A percentile compares a stretch with the other conserved stretches of the same genome.
Conservation (phyloP, 495 filamentous ascomycete species). For the Penicillium pulvis region DNA sequence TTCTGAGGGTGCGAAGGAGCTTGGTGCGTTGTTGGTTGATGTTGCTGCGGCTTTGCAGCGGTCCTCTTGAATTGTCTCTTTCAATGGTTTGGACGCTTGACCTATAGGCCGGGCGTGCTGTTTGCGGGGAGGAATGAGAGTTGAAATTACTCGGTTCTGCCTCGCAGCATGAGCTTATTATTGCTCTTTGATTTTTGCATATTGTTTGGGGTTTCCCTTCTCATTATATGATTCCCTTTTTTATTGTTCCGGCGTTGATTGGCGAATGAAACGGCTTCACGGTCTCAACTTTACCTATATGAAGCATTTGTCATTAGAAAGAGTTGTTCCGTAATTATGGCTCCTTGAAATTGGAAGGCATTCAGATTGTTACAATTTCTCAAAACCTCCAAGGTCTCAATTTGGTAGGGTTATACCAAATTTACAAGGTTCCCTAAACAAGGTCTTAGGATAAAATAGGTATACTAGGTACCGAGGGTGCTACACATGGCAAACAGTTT, state of each 20-base stretch:
- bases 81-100: not conserved
- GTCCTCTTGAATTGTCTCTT: not conserved
- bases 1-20: slow-evolving; percentile 58
- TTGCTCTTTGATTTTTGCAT: not conserved
- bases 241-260: not conserved
- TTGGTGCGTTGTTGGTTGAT: slow-evolving; percentile 69
- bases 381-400: too few relatives aligned
- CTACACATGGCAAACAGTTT: too few relatives aligned
- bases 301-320: too few relatives aligned
- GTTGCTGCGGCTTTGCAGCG: slow-evolving; percentile 54
- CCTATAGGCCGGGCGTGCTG: not conserved
- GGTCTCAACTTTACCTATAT: not conserved
- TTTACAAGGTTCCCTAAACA: too few relatives aligned
- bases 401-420: too few relatives aligned
- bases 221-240: not conserved
- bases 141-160: not conserved
- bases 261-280: not conserved
- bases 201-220: not conserved
- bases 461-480: too few relatives aligned
- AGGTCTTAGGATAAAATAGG: too few relatives aligned
- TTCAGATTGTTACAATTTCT: too few relatives aligned
- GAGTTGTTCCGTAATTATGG: too few relatives aligned
- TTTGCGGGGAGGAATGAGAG: not conserved
- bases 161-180: not conserved
- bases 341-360: too few relatives aligned